These are phyloP conservation scores for Boletus edulis DNA, from an alignment of 768 basidiomycete species.

Conservation along the genomic window DNA sequence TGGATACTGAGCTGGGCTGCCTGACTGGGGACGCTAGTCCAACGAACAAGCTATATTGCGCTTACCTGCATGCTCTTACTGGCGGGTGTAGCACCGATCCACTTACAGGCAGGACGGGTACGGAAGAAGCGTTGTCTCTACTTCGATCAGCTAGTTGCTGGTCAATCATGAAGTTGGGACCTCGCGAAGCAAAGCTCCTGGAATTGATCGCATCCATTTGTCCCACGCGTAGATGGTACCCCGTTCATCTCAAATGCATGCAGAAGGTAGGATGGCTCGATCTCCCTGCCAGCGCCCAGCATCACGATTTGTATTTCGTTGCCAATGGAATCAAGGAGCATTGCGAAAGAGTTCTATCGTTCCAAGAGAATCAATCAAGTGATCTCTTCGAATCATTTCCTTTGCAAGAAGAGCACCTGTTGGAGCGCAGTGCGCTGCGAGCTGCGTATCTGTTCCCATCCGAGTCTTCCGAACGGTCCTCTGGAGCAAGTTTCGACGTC, in stretches of 20 bases:
- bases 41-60: constrained; percentile 33
- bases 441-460: neutral
- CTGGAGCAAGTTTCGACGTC: neutral
- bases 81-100: constrained; percentile 43
- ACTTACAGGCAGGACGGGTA: constrained; percentile 42
- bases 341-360: constrained; percentile 12
- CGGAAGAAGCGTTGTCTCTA: constrained; percentile 41
- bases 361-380: constrained; percentile 1
- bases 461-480: neutral
- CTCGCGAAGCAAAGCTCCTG: constrained; percentile 33
- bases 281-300: constrained; percentile 29
- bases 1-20: constrained; percentile 32
- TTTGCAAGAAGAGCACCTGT: constrained; percentile 1
- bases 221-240: constrained; percentile 39
- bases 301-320: constrained; percentile 25
- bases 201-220: constrained; percentile 32
- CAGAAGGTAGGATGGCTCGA: constrained; percentile 36
- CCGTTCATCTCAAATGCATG: constrained; percentile 36
- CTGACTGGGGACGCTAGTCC: constrained; percentile 26
- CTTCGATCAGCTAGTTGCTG: constrained; percentile 36
- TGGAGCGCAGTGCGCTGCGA: constrained; percentile 16
- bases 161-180: constrained; percentile 39
- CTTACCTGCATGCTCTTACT: constrained; percentile 46
- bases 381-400: constrained; percentile 3
- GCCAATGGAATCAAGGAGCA: constrained; percentile 31